Evolutionary conservation across 768 basidiomycete genomes (phyloP), one percentile per base, ranked within the genome.

Genomic region (Mycena rebaudengoi): DNA sequence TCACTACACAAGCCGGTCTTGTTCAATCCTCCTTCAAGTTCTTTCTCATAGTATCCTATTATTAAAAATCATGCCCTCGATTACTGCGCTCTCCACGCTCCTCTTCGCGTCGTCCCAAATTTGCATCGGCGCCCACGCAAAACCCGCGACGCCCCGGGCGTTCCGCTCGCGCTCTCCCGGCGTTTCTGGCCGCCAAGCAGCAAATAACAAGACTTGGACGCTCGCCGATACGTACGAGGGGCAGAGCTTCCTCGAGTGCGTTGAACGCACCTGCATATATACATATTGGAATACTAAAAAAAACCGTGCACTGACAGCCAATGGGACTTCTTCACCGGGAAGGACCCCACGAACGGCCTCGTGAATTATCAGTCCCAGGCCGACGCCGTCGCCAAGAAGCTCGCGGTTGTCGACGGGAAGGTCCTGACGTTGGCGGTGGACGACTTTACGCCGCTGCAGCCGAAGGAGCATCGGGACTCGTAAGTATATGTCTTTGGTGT

Each of bases 401-500:
- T 87, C 43, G 80, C 85, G 10, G 83, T 77, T 62, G 78, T 86
- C 40, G 74, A 83, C 48, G 69, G 71, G 33, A 78, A 82, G 55
- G 74, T 75, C 50, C 74, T 79, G 43, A 78, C 75, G 4, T 70
- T 86, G 43, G 81, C 79, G 29, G 83, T 86, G 30, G 85, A 86
- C 68, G 72, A 79, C 49, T 78, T 65, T 26, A 78, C 78, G 21
- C 63, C 46, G 16, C 73, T 86, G 49, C 21, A 74, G 45, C 60
- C 67, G 16, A 82, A 82, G 41, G 78, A 79, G 43, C 73, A 79
- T 18, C 82, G 85, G 55, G 79, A 85, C 80, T 54, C 83, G 89
- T 62, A 78, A 80, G 72, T 82, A 83, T 60, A 78, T 90, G 49
- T 80, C 88, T 58, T 82, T 91, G 62, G 82, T 80, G 40, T 79